Conservation (phyloP, 176 grass and related monocot genomes). For the sorghum (Sorghum bicolor) region DNA sequence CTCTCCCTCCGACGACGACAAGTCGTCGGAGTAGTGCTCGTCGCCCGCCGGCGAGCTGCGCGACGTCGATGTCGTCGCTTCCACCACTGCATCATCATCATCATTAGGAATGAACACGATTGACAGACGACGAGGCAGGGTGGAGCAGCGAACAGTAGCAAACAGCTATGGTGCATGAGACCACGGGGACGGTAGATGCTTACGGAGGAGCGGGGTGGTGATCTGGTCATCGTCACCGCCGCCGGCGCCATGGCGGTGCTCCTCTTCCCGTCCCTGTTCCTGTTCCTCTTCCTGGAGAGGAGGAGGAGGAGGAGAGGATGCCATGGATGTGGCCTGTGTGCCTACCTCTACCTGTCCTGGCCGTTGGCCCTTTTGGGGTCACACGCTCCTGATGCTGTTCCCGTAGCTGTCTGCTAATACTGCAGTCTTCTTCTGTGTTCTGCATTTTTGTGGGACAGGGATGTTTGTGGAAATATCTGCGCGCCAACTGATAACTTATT, state of each 20-base stretch:
- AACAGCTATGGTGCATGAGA: not conserved
- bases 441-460: not conserved
- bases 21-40: not conserved
- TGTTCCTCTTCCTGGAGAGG: not conserved
- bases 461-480: constrained; percentile 19
- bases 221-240: constrained; percentile 29
- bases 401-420: not conserved
- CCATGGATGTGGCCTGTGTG: constrained; percentile 24
- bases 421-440: not conserved
- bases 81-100: not conserved
- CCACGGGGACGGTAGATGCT: not conserved
- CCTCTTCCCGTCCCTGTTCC: not conserved
- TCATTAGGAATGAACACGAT: not conserved
- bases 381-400: not conserved
- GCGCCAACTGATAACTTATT: not conserved
- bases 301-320: not conserved
- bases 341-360: not conserved
- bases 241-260: not conserved
- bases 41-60: not conserved
- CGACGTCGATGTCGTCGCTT: not conserved
- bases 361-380: not conserved
- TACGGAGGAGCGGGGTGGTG: constrained; percentile 53
- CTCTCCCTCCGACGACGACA: constrained; percentile 33
- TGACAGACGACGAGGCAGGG: too few species aligned
- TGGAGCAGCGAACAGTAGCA: not conserved